phyloP scores from a whole-genome alignment of 2,329 filamentous ascomycete species.

The Diaporthe nobilis region DNA sequence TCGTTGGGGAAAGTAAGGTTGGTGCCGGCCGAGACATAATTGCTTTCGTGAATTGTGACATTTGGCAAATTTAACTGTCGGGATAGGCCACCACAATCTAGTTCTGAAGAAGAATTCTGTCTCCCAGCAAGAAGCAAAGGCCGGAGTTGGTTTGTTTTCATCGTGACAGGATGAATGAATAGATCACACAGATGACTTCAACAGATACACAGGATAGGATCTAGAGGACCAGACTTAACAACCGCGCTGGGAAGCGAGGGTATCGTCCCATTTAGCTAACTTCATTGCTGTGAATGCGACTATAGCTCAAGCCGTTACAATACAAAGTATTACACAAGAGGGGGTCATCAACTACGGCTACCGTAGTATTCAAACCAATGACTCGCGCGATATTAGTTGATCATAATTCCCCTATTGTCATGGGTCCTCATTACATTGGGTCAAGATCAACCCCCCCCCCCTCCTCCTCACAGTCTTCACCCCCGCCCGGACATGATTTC shows the following conservation, averaged over 20 bases:
- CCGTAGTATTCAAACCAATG: not conserved
- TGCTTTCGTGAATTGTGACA: slow-evolving; percentile 53
- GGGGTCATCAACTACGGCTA: not conserved
- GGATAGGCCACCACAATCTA: not conserved
- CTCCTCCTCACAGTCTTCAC: too few relatives aligned
- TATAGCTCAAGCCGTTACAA: not conserved
- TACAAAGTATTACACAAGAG: not conserved
- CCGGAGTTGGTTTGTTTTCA: not conserved
- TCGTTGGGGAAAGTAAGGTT: slow-evolving; percentile 56
- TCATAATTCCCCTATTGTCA: not conserved
- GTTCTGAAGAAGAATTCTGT: slow-evolving; percentile 4
- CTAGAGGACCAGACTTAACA: not conserved
- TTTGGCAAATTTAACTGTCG: slow-evolving; percentile 45
- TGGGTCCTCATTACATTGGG: not conserved
- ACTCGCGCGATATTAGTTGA: not conserved
- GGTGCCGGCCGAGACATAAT: slow-evolving; percentile 55
- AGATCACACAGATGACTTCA: not conserved
- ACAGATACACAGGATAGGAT: not conserved
- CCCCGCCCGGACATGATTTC: not conserved
- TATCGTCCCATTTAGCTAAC: not conserved
- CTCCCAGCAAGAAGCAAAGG: slow-evolving; percentile 1
- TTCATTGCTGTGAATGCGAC: not conserved
- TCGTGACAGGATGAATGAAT: not conserved
- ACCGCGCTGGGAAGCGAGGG: not conserved
- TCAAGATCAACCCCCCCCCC: not conserved